Evolutionary conservation across 306 rosid genomes (phyloP).

Genomic region (Gastrolobium bilobum): DNA sequence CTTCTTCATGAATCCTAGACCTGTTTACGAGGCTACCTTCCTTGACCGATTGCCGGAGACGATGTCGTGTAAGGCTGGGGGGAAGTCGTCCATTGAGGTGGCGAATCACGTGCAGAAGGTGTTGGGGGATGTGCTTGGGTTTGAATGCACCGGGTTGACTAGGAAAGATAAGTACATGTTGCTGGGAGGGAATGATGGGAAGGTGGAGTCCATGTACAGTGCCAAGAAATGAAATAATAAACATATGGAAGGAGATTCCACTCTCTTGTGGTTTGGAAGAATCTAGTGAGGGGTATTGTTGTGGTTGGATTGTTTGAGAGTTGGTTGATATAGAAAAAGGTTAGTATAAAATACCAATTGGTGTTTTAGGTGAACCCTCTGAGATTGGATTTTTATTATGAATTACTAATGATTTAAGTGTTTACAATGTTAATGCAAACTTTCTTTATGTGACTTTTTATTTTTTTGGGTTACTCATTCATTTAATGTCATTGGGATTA

Average conservation of each 20-base stretch:
- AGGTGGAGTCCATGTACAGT: slow-evolving; percentile 83
- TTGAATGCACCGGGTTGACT: slow-evolving; percentile 85
- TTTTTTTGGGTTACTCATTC: not conserved
- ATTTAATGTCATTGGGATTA: no score
- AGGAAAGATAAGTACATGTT: slow-evolving; percentile 88
- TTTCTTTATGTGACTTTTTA: not conserved
- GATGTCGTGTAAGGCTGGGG: slow-evolving; percentile 80
- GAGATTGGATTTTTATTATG: slow-evolving; percentile 21
- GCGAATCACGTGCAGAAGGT: slow-evolving; percentile 95
- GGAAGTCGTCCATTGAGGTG: slow-evolving; percentile 91
- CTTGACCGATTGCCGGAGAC: slow-evolving; percentile 80
- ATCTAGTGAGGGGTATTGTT: not conserved
- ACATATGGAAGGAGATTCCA: not conserved
- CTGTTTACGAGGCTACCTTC: slow-evolving; percentile 73
- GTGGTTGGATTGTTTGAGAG: not conserved
- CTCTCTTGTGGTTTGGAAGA: not conserved
- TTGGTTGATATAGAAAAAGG: slow-evolving; percentile 1
- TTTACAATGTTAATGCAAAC: slow-evolving; percentile 17
- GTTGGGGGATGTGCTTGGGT: slow-evolving; percentile 80
- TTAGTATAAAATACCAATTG: slow-evolving; percentile 11
- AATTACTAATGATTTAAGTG: slow-evolving; percentile 1
- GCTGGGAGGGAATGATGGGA: slow-evolving; percentile 97
- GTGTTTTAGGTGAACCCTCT: slow-evolving; percentile 35
- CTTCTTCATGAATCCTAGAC: slow-evolving; percentile 99
- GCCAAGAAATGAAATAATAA: slow-evolving; percentile 59